Evolutionary conservation across 2,329 filamentous ascomycete genomes (phyloP), one percentile per base, ranked within the genome.

Genomic region (Blastomyces parvus): DNA sequence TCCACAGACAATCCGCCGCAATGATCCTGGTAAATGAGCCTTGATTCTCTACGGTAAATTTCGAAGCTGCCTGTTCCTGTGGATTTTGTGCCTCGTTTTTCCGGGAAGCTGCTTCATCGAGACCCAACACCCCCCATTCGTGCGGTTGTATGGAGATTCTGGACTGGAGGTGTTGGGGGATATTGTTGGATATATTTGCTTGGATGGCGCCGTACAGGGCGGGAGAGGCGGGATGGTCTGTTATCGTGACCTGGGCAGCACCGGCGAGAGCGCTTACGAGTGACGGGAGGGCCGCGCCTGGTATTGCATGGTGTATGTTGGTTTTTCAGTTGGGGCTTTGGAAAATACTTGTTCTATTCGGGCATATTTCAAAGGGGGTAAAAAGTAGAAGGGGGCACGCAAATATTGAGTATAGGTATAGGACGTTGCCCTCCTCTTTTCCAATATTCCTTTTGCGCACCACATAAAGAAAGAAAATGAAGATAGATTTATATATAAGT

Each of bases 1-100:
- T 84, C 84, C 84, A 87, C 64, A 82, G 79, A 72, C 83, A 86
- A 68, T 86, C 84, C 60, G 84, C 83, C 0, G 83, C 82, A 13
- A 86, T 76, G 60, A 86, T 81, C 25, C 82, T 79, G 1, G 79
- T 80, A 69, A 81, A 86, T 5, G 67, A 63, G 9, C 75, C 74
- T 14, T 74, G 74, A 63, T 75, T 66, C 4, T 66, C 59, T 2
- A 64, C 59, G 0, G 76, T 69, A 65, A 84, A 83, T 3, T 72
- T 52, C 19, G 40, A 30, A n/a, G 48, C 9, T 2, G 38, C 33
- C 13, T 5, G 25, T 61, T 11, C 42, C 44, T 38, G 5, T 25
- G 57, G 57, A 46, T 25, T 6, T 19, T 19, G 50, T 17, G 25
- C 27, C 30, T 17, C 14, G 50, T 33, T 53, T 53, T 33, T 36